phyloP scores from a whole-genome alignment of 768 basidiomycete genomes.

The Serpula lacrymans region DNA sequence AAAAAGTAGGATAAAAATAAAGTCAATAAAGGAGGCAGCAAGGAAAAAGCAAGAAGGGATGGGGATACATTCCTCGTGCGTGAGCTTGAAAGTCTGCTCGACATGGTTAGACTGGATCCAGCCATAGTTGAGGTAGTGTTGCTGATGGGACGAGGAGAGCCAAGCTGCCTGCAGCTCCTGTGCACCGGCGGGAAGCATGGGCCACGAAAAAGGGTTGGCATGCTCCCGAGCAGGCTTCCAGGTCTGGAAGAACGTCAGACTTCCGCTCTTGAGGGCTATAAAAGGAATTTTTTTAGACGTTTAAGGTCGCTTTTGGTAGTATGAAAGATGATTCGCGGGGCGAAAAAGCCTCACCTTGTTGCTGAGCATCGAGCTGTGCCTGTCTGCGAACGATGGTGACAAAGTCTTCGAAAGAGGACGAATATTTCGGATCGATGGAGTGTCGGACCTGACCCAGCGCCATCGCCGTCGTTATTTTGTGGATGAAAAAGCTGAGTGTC shows the following conservation, averaged over 20 bases:
- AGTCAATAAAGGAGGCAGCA: background rate
- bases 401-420: constrained; percentile 19
- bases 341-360: constrained; percentile 19
- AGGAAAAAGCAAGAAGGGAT: background rate
- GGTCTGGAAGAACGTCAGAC: constrained; percentile 25
- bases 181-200: constrained; percentile 23
- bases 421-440: constrained; percentile 15
- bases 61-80: constrained; percentile 12
- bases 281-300: background rate
- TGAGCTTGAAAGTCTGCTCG: constrained; percentile 23
- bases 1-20: background rate
- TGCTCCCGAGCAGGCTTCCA: constrained; percentile 31
- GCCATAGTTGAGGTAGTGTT: constrained; percentile 26
- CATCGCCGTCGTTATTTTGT: too few species aligned
- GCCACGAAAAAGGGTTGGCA: constrained; percentile 30
- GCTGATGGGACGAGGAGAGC: constrained; percentile 19
- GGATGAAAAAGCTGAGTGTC: constrained; percentile 1
- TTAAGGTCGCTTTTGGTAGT: background rate
- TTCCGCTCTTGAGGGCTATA: constrained; percentile 14
- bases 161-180: constrained; percentile 25
- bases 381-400: constrained; percentile 20
- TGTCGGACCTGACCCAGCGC: constrained; percentile 23
- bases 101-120: constrained; percentile 27
- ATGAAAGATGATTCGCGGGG: background rate
- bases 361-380: constrained; percentile 22